phyloP scores from a whole-genome alignment of 2,329 filamentous ascomycete genomes.

The Neonectria faginata region DNA sequence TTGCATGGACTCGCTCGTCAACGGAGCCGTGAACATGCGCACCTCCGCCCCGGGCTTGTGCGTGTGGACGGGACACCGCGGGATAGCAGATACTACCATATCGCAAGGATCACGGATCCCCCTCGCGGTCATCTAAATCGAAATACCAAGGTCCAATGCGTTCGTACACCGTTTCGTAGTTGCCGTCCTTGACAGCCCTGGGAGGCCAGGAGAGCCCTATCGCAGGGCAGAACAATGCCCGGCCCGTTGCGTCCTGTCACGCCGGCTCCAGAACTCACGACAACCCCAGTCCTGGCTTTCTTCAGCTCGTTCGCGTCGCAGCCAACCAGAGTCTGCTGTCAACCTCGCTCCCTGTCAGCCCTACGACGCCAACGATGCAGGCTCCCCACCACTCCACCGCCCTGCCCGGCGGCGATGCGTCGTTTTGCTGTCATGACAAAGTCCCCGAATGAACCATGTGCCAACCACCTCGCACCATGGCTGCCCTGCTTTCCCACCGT shows the following conservation, averaged over 20 bases:
- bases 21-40: no score
- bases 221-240: slow-evolving; percentile 14
- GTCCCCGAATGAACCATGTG: slow-evolving; percentile 34
- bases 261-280: slow-evolving; percentile 10
- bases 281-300: slow-evolving; percentile 19
- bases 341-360: slow-evolving; percentile 41
- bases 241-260: slow-evolving; percentile 15
- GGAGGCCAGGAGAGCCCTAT: slow-evolving; percentile 8
- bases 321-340: slow-evolving; percentile 23
- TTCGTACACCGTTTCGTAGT: not conserved
- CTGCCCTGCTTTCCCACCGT: slow-evolving; percentile 23
- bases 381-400: slow-evolving; percentile 32
- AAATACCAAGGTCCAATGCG: not conserved
- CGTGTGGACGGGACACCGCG: not conserved
- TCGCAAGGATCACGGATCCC: not conserved
- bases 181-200: not conserved
- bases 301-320: slow-evolving; percentile 24
- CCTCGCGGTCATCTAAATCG: not conserved
- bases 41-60: no score
- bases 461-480: slow-evolving; percentile 26
- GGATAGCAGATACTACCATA: not conserved
- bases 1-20: no score
- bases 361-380: slow-evolving; percentile 42
- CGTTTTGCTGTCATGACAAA: slow-evolving; percentile 36
- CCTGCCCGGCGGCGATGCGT: slow-evolving; percentile 28